Evolutionary conservation across 306 rosid genomes (phyloP).

Genomic region (Astragalus membranaceus): DNA sequence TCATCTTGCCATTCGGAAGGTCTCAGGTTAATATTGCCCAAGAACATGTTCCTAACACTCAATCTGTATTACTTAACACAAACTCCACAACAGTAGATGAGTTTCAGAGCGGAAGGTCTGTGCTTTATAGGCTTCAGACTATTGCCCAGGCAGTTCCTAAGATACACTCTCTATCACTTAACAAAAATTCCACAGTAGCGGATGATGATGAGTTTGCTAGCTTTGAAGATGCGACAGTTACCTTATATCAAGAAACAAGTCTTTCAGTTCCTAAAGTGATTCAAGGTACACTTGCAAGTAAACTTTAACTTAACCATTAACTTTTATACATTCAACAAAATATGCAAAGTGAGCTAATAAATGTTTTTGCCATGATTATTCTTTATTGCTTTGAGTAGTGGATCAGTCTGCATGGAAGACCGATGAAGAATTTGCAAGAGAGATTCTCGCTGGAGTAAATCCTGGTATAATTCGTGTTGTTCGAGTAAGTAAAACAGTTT

Average conservation of each 20-base stretch:
- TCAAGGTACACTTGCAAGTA: constrained; percentile 32
- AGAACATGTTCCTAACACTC: constrained; percentile 16
- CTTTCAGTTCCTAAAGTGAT: constrained; percentile 53
- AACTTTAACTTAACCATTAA: neutral
- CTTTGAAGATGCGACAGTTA: constrained; percentile 35
- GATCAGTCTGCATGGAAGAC: constrained; percentile 50
- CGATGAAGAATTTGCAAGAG: constrained; percentile 65
- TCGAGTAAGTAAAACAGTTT: constrained; percentile 4
- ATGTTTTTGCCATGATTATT: too few relatives aligned
- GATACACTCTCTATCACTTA: constrained; percentile 15
- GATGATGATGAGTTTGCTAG: constrained; percentile 32
- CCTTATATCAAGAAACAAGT: constrained; percentile 49
- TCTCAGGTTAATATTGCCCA: constrained; percentile 32
- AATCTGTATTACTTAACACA: neutral
- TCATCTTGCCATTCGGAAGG: constrained; percentile 46
- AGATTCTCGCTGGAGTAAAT: constrained; percentile 57
- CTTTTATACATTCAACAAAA: too few relatives aligned
- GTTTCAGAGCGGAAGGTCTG: too few relatives aligned
- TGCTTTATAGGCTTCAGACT: constrained; percentile 27
- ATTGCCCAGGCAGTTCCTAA: constrained; percentile 22
- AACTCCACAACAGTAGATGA: neutral
- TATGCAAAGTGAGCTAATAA: too few relatives aligned
- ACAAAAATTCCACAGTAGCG: neutral
- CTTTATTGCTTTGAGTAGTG: constrained; percentile 15
- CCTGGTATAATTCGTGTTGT: constrained; percentile 27